Evolutionary conservation across 257 asterid genomes (phyloP), one percentile per base, ranked within the genome.

Genomic region (Leonotis leonurus): DNA sequence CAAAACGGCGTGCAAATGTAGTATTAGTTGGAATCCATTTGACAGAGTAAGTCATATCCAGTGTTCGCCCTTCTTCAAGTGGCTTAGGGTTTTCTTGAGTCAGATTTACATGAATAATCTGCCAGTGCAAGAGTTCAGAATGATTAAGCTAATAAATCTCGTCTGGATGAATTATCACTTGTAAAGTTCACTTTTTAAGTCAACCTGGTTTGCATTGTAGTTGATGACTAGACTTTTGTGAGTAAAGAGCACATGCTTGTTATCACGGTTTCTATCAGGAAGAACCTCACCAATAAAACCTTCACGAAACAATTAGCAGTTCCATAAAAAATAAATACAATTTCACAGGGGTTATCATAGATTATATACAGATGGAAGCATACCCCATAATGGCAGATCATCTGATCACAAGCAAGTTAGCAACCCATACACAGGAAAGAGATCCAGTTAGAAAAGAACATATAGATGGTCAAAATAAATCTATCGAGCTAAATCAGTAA

Each of bases 331-430:
- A 25, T 41, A n/a, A 55, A 29, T 44, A 60, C 29, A 20, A 60
- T 11, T 17, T 37, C 60, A 51, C 39, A 20, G 16, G 39, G 39
- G 44, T 41, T 9, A 56, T 26, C n/a, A n/a, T n/a, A 37, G 36
- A 46, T 6, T 61, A 56, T 21, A 30, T 20, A 58, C 16, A 58
- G 60, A 41, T 22, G 37, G 56, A 58, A 43, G 74, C 90, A 72
- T 86, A 91, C 98, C 98, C 98, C 98, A 92, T 60, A 92, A 57
- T 4, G 98, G 98, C 78, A 92, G 80, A 74, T 92, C 98, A 83
- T 92, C 98, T 92, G 93, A 75, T 54, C 65, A 64, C 56, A 67
- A 30, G 69, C n/a, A n/a, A n/a, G n/a, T n/a, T n/a, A n/a, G n/a
- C 71, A 57, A 68, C 53, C 73, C 60, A 41, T 16, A 73, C 32